phyloP scores from a whole-genome alignment of 805 yeast species.

The Candida mattraensis region DNA sequence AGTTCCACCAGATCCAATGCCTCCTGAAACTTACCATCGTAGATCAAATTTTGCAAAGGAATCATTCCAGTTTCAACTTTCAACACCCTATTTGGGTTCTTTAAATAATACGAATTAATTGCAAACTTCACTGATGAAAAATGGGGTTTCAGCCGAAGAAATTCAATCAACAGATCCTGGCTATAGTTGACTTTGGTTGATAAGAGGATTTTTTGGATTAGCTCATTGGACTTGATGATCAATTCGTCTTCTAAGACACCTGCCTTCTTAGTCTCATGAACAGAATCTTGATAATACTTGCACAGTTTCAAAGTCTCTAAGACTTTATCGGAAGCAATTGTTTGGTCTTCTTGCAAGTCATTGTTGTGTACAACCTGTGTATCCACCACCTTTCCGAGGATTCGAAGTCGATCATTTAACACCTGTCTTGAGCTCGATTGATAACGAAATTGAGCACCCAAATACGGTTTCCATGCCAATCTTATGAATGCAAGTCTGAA shows the following conservation, averaged over 20 bases:
- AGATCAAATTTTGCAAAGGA: constrained; percentile 62
- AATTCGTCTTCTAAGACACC: constrained; percentile 21
- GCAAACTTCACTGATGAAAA: constrained; percentile 24
- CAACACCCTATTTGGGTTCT: constrained; percentile 27
- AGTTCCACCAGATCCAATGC: constrained; percentile 60
- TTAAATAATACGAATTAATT: constrained; percentile 28
- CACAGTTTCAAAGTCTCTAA: constrained; percentile 21
- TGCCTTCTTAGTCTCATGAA: constrained; percentile 24
- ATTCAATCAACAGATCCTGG: constrained; percentile 19
- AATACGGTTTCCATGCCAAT: too few relatives aligned
- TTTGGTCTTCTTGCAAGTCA: too few relatives aligned
- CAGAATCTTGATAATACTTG: constrained; percentile 27
- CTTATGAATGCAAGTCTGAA: too few relatives aligned
- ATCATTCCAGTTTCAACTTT: constrained; percentile 48
- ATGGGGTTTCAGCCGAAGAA: constrained; percentile 28
- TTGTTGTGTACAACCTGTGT: too few relatives aligned
- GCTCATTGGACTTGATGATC: constrained; percentile 22
- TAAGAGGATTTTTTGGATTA: constrained; percentile 18
- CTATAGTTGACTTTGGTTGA: constrained; percentile 21
- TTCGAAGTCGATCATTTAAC: constrained; percentile 8
- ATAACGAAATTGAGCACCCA: too few relatives aligned
- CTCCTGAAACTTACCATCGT: constrained; percentile 53
- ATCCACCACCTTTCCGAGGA: constrained; percentile 11
- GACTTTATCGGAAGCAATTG: too few relatives aligned
- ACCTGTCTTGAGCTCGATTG: too few relatives aligned